Evolutionary conservation across 208 protist species (phyloP), one percentile per base, ranked within the genome.

Genomic region (Acanthamoeba triangularis): DNA sequence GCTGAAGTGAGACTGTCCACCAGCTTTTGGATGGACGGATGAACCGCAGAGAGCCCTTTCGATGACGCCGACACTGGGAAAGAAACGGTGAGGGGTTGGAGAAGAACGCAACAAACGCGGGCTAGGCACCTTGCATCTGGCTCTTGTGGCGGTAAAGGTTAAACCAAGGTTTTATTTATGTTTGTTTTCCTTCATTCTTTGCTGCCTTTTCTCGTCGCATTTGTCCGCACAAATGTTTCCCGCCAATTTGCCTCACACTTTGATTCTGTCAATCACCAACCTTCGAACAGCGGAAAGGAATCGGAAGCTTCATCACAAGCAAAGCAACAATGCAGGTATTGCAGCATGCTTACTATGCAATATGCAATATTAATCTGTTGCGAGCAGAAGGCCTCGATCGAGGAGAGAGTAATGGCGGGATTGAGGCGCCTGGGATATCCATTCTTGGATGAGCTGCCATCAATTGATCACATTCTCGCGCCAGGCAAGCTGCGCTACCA

Each of bases 401-500:
- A 88, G 49, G 80, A 59, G 49, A 0, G 49, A 37, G 80, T 88
- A 25, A 23, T 88, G 80, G 44, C 41, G 41, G 80, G 80, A 11
- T 28, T 88, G 49, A 30, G 80, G 49, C 41, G 80, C 0, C 52
- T 88, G 47, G 49, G 80, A 47, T 88, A 88, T 23, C 80, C 80
- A 5, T 41, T 47, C 33, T 28, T 88, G 2, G 80, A 88, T 33
- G 14, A 88, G 52, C 30, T 88, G 80, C 80, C 80, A 5, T 88
- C 80, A 8, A 88, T 63, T 25, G 80, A 88, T 11, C 52, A 54
- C 30, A 63, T 88, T 33, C 41, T 88, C 49, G 35, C 30, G 8
- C 80, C 80, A 28, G 80, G 80, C 80, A 88, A 88, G 80, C 80
- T 88, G 28, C 80, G 80, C 28, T 88, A 88, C 20, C 80, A 88